phyloP scores from a whole-genome alignment of 2,329 filamentous ascomycete species.

The Aspergillus carbonarius region DNA sequence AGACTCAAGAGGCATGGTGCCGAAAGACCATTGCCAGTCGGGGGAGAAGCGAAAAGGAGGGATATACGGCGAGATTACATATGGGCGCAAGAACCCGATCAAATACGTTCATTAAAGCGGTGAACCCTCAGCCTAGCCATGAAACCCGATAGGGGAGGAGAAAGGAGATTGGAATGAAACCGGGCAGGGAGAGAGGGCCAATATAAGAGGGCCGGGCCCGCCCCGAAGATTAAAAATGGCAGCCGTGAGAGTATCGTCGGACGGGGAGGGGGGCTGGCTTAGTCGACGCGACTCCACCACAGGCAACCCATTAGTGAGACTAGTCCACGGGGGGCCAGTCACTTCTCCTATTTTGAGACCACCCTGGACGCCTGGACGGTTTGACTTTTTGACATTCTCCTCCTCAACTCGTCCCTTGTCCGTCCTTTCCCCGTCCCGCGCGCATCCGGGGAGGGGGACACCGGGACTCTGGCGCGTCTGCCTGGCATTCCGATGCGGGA shows the following conservation, averaged over 20 bases:
- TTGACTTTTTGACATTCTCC: not conserved
- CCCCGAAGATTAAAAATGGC: not conserved
- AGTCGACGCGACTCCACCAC: not conserved
- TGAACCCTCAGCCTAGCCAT: not conserved
- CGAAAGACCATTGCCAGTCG: conserved; percentile 5
- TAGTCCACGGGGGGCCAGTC: not conserved
- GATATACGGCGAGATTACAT: conserved; percentile 6
- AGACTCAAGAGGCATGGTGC: conserved; percentile 23
- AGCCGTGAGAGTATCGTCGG: not conserved
- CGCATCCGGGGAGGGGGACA: not conserved
- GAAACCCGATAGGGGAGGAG: not conserved
- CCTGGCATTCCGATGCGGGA: no score
- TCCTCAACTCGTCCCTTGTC: not conserved
- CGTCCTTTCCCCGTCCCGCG: not conserved
- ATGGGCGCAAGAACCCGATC: not conserved
- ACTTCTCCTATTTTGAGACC: not conserved
- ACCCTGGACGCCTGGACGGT: not conserved
- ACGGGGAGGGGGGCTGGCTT: not conserved
- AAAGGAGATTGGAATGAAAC: conserved; percentile 1
- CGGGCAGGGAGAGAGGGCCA: not conserved
- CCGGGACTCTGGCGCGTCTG: not conserved
- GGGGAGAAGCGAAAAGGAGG: not conserved
- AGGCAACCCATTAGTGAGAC: not conserved
- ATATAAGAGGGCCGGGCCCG: conserved; percentile 1
- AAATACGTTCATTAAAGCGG: not conserved